Evolutionary conservation across 768 basidiomycete species (phyloP).

Genomic region (Suillus subalutaceus): DNA sequence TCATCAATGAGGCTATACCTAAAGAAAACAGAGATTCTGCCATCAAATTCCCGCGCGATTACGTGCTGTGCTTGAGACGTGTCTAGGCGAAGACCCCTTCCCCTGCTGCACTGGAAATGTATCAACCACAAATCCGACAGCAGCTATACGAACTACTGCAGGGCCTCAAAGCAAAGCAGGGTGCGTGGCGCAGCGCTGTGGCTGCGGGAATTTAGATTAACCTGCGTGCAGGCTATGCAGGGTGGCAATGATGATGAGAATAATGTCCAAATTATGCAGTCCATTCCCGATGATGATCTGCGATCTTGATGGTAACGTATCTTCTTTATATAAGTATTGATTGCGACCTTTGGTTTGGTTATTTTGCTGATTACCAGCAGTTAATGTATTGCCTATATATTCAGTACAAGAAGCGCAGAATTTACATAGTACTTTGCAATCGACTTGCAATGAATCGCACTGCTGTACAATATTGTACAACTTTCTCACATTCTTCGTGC

Average conservation of each 20-base stretch:
- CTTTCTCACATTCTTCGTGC: background rate
- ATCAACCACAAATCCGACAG: slow-evolving; percentile 41
- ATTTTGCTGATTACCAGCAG: slow-evolving; percentile 1
- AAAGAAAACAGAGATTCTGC: slow-evolving; percentile 40
- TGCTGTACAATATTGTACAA: background rate
- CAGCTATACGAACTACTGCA: slow-evolving; percentile 42
- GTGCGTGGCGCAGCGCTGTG: slow-evolving; percentile 33
- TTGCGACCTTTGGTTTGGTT: background rate
- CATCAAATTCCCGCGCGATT: slow-evolving; percentile 41
- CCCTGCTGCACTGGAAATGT: slow-evolving; percentile 34
- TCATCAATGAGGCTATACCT: slow-evolving; percentile 7
- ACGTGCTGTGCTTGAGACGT: slow-evolving; percentile 43
- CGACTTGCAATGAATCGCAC: background rate
- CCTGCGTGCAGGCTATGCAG: slow-evolving; percentile 8
- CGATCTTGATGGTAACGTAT: background rate
- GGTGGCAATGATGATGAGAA: slow-evolving; percentile 11
- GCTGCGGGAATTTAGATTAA: slow-evolving; percentile 7
- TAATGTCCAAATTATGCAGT: background rate
- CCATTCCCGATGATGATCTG: background rate
- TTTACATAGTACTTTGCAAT: slow-evolving; percentile 2
- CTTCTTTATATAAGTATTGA: slow-evolving; percentile 3
- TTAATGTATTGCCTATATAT: slow-evolving; percentile 8
- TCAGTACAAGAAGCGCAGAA: background rate
- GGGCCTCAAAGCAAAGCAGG: slow-evolving; percentile 45
- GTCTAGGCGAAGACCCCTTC: slow-evolving; percentile 46